A percentile compares a stretch with the other conserved stretches of the same genome.
These are phyloP conservation scores for Peziza echinospora DNA, from an alignment of 495 filamentous ascomycete species.

Conservation along the genomic window DNA sequence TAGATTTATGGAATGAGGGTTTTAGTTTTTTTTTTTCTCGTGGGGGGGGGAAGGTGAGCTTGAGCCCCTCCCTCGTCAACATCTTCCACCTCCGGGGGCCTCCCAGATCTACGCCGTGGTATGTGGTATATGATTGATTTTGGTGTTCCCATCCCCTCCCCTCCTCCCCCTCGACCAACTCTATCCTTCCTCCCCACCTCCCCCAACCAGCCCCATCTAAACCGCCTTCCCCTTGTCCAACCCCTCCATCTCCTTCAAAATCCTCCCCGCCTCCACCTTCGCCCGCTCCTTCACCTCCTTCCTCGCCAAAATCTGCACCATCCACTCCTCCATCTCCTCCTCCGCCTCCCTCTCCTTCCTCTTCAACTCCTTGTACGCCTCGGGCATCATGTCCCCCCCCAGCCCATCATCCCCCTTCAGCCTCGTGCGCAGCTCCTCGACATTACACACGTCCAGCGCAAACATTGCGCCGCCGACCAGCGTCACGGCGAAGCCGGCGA, in stretches of 20 bases:
- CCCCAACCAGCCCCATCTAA: too few species aligned
- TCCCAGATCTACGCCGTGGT: too few species aligned
- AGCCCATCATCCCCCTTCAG: conserved; percentile 25
- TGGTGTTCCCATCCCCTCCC: too few species aligned
- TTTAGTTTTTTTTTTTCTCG: too few species aligned
- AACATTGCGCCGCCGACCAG: conserved; percentile 33
- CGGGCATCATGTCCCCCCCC: conserved; percentile 17
- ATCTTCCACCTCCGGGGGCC: too few species aligned
- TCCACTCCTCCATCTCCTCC: conserved; percentile 35
- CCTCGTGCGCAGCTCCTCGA: conserved; percentile 35
- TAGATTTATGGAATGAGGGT: too few species aligned
- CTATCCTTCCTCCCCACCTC: too few species aligned
- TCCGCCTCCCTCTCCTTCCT: conserved; percentile 7
- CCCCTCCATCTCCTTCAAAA: conserved; percentile 17
- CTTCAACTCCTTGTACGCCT: conserved; percentile 24
- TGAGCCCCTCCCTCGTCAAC: too few species aligned
- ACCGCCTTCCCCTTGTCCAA: not conserved
- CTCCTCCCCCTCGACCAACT: too few species aligned
- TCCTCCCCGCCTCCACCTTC: conserved; percentile 17
- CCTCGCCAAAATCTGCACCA: conserved; percentile 31
- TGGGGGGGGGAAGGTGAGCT: too few species aligned
- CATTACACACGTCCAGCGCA: conserved; percentile 33
- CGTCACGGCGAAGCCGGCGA: conserved; percentile 34
- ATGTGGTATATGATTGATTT: too few species aligned
- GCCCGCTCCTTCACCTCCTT: conserved; percentile 26